A percentile compares a stretch with the other conserved stretches of the same genome.
phyloP scores from a whole-genome alignment of 441 rosid species.

The Croton setiger region DNA sequence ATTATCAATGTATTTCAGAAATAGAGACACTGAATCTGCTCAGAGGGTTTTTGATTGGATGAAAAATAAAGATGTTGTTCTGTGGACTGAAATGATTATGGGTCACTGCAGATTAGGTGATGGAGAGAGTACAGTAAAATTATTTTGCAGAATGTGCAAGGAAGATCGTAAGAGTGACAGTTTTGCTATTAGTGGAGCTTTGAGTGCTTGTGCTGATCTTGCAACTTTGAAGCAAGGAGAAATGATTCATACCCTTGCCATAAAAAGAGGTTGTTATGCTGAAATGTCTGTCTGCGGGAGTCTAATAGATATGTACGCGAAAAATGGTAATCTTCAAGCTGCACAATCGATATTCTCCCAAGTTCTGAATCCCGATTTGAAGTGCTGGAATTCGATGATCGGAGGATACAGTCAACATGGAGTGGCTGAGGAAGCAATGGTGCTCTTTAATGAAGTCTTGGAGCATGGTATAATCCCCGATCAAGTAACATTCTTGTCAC shows the following conservation, averaged over 20 bases:
- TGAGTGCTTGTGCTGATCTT: slow-evolving; percentile 79
- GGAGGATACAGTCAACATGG: slow-evolving; percentile 78
- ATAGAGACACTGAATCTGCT: slow-evolving; percentile 54
- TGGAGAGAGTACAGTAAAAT: slow-evolving; percentile 47
- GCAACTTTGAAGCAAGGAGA: slow-evolving; percentile 70
- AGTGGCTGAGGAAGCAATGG: slow-evolving; percentile 55
- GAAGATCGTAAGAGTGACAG: slow-evolving; percentile 56
- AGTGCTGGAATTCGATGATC: slow-evolving; percentile 87
- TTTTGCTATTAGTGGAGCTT: slow-evolving; percentile 70
- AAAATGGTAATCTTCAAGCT: slow-evolving; percentile 55
- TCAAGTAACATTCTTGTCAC: slow-evolving; percentile 66
- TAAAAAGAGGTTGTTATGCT: slow-evolving; percentile 49
- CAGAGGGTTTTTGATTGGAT: slow-evolving; percentile 40
- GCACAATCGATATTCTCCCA: slow-evolving; percentile 51
- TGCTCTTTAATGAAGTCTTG: slow-evolving; percentile 43
- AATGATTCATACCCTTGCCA: slow-evolving; percentile 58
- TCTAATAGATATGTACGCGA: slow-evolving; percentile 77
- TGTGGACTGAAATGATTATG: slow-evolving; percentile 92
- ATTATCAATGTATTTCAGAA: slow-evolving; percentile 70
- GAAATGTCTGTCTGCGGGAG: slow-evolving; percentile 70
- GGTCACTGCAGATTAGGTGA: slow-evolving; percentile 71
- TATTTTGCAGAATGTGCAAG: slow-evolving; percentile 49
- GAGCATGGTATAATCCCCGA: slow-evolving; percentile 49
- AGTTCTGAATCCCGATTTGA: slow-evolving; percentile 60
- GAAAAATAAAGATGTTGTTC: slow-evolving; percentile 58